Percentiles rank a stretch among this genome's conserved stretches.
Conservation (phyloP, 164 flowering plant genomes). For the Amborella trichopoda region DNA sequence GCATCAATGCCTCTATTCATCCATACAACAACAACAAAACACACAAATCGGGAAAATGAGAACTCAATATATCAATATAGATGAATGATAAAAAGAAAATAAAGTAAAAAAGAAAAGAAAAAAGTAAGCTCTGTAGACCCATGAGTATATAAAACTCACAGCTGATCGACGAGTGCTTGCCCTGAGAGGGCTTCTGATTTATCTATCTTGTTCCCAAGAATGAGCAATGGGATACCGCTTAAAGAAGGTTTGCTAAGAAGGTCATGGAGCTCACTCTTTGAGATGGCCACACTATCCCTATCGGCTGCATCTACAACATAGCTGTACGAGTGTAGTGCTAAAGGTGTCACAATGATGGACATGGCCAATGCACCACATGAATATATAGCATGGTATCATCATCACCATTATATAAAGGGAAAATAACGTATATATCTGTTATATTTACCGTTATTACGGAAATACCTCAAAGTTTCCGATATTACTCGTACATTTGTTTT, state of each 20-base stretch:
- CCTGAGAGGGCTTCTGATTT: conserved; percentile 84
- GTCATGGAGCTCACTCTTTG: conserved; percentile 71
- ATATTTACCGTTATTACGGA: no score
- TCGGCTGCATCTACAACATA: conserved; percentile 96
- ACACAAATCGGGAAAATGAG: neutral
- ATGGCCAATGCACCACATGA: no score
- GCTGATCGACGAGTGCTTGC: conserved; percentile 82
- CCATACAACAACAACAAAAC: no score
- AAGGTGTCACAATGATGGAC: no score
- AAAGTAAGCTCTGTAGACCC: neutral
- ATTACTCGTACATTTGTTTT: no score
- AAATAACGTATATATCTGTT: no score
- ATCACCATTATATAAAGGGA: no score
- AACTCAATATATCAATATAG: neutral
- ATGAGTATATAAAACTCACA: conserved; percentile 55
- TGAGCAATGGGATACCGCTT: conserved; percentile 63
- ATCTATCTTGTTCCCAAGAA: conserved; percentile 86
- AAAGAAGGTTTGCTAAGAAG: conserved; percentile 67
- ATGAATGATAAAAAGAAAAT: no score
- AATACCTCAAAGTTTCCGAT: no score
- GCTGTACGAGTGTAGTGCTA: no score
- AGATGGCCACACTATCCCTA: conserved; percentile 70
- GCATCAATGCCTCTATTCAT: no score
- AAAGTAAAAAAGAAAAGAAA: neutral
- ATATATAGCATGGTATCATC: no score